Percentiles rank a stretch among this genome's conserved stretches.
These are phyloP conservation scores for Diplodia sapinea DNA, from an alignment of 2,329 filamentous ascomycete species.

Conservation along the genomic window DNA sequence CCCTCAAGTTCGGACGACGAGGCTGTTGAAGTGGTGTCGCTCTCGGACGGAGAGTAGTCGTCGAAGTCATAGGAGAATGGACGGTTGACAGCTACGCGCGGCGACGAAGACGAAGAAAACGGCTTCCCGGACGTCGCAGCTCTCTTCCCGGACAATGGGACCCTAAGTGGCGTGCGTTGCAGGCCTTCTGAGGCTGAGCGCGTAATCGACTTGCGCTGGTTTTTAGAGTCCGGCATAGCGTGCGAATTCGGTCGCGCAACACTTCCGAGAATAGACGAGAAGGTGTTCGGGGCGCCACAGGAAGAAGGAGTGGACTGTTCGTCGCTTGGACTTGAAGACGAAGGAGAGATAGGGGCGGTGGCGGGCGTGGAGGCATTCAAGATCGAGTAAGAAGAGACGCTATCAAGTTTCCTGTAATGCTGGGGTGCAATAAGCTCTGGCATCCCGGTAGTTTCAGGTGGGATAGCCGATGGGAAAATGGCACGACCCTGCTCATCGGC, in stretches of 20 bases:
- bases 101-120: background rate
- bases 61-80: constrained; percentile 23
- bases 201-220: background rate
- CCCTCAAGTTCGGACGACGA: background rate
- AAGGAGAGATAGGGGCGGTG: background rate
- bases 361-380: background rate
- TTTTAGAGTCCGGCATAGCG: background rate
- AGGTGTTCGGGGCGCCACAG: background rate
- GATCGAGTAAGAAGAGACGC: background rate
- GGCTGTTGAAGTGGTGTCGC: constrained; percentile 5
- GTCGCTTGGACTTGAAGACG: background rate
- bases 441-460: constrained; percentile 28
- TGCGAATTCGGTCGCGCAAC: background rate
- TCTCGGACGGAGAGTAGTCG: constrained; percentile 20
- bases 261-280: too few relatives aligned
- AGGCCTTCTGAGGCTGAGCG: constrained; percentile 1
- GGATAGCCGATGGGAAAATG: constrained; percentile 21
- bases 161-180: background rate
- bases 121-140: constrained; percentile 4
- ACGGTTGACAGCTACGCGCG: background rate
- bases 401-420: constrained; percentile 7
- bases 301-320: background rate
- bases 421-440: constrained; percentile 18
- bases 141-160: constrained; percentile 3
- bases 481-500: constrained; percentile 9